phyloP scores from a whole-genome alignment of 805 yeast species.

The Brettanomyces anomalus region DNA sequence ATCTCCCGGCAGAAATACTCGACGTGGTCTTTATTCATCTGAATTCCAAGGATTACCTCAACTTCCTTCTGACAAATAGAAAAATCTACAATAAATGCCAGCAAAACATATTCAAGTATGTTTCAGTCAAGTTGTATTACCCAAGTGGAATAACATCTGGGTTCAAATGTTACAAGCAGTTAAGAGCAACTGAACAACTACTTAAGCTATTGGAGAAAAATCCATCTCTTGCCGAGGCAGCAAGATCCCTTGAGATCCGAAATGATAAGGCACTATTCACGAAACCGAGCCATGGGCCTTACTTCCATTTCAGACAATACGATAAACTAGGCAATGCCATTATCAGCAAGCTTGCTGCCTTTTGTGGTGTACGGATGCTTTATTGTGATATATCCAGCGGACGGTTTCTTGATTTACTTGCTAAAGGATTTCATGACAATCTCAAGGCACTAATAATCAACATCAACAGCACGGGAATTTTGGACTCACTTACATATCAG shows the following conservation, averaged over 20 bases:
- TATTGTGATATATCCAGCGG: slow-evolving; percentile 1
- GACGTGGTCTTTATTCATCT: slow-evolving; percentile 12
- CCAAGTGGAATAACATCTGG: background rate
- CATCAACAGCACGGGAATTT: slow-evolving; percentile 5
- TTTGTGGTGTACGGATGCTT: slow-evolving; percentile 3
- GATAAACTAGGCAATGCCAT: background rate
- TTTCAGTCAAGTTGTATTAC: background rate
- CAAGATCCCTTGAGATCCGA: background rate
- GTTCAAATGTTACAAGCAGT: background rate
- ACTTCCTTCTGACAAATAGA: slow-evolving; percentile 14
- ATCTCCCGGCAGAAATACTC: slow-evolving; percentile 18
- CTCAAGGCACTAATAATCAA: slow-evolving; percentile 12
- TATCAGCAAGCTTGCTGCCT: background rate
- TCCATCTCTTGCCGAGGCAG: background rate
- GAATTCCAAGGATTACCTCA: slow-evolving; percentile 7
- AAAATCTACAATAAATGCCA: slow-evolving; percentile 12
- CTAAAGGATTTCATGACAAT: slow-evolving; percentile 5
- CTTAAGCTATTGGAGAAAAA: background rate
- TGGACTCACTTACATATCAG: slow-evolving; percentile 6
- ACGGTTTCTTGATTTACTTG: slow-evolving; percentile 4
- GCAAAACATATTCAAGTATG: slow-evolving; percentile 9
- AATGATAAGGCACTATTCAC: background rate
- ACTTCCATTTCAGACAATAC: background rate
- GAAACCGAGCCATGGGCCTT: background rate
- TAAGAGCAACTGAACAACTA: background rate